These are phyloP conservation scores for Zygosaccharomyces bisporus DNA, from an alignment of 805 yeast genomes.

Conservation along the genomic window DNA sequence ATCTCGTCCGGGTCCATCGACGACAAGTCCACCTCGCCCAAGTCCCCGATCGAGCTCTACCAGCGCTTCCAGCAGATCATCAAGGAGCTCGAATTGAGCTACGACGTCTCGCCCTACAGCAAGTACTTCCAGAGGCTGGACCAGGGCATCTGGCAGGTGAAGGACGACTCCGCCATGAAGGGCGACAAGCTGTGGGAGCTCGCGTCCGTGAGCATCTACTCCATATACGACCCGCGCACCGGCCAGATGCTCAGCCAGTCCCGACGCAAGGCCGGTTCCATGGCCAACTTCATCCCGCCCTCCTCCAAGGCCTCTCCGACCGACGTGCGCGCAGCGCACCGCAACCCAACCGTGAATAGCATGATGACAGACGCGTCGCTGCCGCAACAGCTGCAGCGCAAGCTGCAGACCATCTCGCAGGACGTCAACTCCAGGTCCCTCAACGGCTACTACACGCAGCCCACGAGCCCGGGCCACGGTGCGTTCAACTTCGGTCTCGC, in stretches of 20 bases:
- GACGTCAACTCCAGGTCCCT: slow-evolving; percentile 28
- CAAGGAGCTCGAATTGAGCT: slow-evolving; percentile 33
- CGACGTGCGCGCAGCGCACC: slow-evolving; percentile 8
- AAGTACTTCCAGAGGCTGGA: slow-evolving; percentile 29
- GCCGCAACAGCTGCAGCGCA: slow-evolving; percentile 30
- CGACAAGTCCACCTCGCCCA: slow-evolving; percentile 33
- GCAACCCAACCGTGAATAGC: slow-evolving; percentile 18
- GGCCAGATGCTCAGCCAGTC: slow-evolving; percentile 28
- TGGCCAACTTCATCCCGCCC: slow-evolving; percentile 19
- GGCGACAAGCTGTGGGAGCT: slow-evolving; percentile 32
- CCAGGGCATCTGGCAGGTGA: slow-evolving; percentile 31
- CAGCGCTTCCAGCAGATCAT: slow-evolving; percentile 36
- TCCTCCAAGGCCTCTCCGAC: slow-evolving; percentile 27
- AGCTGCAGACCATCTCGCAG: slow-evolving; percentile 28
- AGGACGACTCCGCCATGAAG: slow-evolving; percentile 26
- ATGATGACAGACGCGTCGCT: slow-evolving; percentile 26
- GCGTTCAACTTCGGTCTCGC: slow-evolving; percentile 19
- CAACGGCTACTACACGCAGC: slow-evolving; percentile 34
- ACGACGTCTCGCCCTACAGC: slow-evolving; percentile 31
- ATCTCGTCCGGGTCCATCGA: slow-evolving; percentile 27
- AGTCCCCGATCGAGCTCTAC: slow-evolving; percentile 34
- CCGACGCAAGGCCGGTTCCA: slow-evolving; percentile 20
- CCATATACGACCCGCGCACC: slow-evolving; percentile 28
- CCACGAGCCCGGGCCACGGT: slow-evolving; percentile 32
- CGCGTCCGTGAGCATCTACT: slow-evolving; percentile 25